Base-by-base conservation (phyloP, 169 alveolate species). In the Eimeria falciformis region DNA sequence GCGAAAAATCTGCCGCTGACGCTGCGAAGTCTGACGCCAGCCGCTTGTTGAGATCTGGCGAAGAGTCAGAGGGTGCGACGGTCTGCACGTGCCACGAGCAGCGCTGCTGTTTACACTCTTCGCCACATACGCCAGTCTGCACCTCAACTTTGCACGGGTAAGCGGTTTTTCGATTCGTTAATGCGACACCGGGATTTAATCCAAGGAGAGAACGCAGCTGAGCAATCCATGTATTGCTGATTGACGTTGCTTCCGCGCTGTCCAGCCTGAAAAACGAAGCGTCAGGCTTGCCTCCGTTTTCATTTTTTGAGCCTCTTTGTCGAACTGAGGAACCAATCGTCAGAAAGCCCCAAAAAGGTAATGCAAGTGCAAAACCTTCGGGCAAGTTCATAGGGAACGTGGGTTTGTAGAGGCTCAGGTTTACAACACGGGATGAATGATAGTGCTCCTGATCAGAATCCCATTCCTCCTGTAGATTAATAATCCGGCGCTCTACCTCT, bases 341-440 rank as follows among this genome's bases (percentile, higher is more conserved):
- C 27, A 78, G 47, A 78, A 78, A 78, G 53, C 87, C 87, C 87
- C 87, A 78, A 6, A 56, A 50, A 17, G 87, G 87, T 12, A 78
- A 25, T 40, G 71, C 87, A 21, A 50, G 17, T 37, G 87, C 69
- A 47, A 55, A 45, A 5, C 47, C 87, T 11, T 50, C 53, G 3
- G 87, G 45, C 69, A 27, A 23, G 27, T 25, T 62, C 75, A 62
- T n/a, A 62, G 7, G 68, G n/a, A 43, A n/a, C 29, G 71, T 27
- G 12, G 69, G 87, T 46, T 56, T 78, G 87, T 78, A 78, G 17
- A 78, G 27, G 18, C 71, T 29, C 71, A 78, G 69, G 29, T 78
- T 78, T 47, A 78, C 33, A 37, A 11, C 9, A 2, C 37, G n/a
- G n/a, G 87, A 50, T 11, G 87, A 46, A 11, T 66, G 71, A 58